Evolutionary conservation across 768 basidiomycete species (phyloP).

Genomic region (Podaxis sp.): DNA sequence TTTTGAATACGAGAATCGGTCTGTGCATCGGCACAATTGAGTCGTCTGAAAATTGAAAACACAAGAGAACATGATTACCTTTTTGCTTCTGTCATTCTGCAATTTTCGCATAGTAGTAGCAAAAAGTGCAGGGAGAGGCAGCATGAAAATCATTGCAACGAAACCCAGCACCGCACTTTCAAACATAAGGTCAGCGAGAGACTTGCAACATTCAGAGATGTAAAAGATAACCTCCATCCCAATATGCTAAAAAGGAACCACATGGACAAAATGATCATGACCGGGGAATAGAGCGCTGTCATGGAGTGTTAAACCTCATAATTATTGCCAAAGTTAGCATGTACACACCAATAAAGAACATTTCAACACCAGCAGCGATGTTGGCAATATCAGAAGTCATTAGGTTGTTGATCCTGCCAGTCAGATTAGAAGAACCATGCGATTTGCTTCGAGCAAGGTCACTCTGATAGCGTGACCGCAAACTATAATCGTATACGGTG

Average conservation of each 20-base stretch:
- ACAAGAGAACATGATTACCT: conserved; percentile 20
- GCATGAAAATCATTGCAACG: not conserved
- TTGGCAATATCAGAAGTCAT: conserved; percentile 60
- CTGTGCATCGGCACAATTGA: conserved; percentile 9
- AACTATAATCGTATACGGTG: conserved; percentile 17
- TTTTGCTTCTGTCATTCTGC: conserved; percentile 54
- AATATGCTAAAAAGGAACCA: conserved; percentile 45
- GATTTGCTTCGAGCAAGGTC: conserved; percentile 8
- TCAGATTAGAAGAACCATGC: conserved; percentile 44
- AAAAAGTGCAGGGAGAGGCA: conserved; percentile 2
- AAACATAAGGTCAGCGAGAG: not conserved
- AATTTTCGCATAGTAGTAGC: not conserved
- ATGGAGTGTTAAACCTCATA: not conserved
- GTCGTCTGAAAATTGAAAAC: not conserved
- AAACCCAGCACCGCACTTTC: not conserved
- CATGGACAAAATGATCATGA: conserved; percentile 40
- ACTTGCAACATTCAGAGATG: not conserved
- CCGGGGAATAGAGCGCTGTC: conserved; percentile 37
- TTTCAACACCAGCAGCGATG: conserved; percentile 30
- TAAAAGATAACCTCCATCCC: conserved; percentile 39
- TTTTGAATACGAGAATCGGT: conserved; percentile 59
- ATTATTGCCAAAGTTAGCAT: not conserved
- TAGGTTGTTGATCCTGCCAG: conserved; percentile 78
- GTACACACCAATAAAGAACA: conserved; percentile 27
- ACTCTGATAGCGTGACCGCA: not conserved